Evolutionary conservation across 345 rosid genomes (phyloP), one percentile per base, ranked within the genome.

Genomic region (Acer saccharum): DNA sequence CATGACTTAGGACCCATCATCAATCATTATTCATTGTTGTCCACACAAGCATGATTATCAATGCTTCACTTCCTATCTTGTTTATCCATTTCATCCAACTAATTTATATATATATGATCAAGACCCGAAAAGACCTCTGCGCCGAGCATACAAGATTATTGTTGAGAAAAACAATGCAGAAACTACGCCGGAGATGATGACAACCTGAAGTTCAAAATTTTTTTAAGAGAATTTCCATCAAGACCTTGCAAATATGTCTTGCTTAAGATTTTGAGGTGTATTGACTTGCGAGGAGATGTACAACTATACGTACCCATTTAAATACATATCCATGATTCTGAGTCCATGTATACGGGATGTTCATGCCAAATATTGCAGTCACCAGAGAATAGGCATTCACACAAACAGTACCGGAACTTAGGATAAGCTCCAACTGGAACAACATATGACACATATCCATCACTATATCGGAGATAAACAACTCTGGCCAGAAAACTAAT

Each of bases 91-190:
- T 2, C 32, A 29, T 29, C 32, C 3, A 29, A 29, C 32, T 29
- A 29, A 29, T 29, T 2, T 29, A 29, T 29, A 29, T 18, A 72
- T 58, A 52, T 55, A 25, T 60, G 39, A 27, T 89, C 83, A 91
- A 69, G 95, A 85, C 61, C 91, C 90, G 46, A 91, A 88, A 46
- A 91, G 84, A 65, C 93, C 92, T 75, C 86, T 91, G 75, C 84
- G 84, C 41, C 93, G 89, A n/a, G 95, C 95, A 69, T 89, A 91
- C 25, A 87, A 82, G 48, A 87, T 84, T 32, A 89, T 80, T 11
- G 80, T 29, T 25, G 86, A 63, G 88, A 88, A 90, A 58, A 89
- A 61, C 12, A 70, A 77, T 35, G 80, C 87, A 77, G 85, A 86
- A 20, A 81, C 48, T 3, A 74, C 60, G 68, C 91, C 92, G 1